Base-by-base conservation (phyloP, 345 rosid species). In the Anastatica hierochuntica region DNA sequence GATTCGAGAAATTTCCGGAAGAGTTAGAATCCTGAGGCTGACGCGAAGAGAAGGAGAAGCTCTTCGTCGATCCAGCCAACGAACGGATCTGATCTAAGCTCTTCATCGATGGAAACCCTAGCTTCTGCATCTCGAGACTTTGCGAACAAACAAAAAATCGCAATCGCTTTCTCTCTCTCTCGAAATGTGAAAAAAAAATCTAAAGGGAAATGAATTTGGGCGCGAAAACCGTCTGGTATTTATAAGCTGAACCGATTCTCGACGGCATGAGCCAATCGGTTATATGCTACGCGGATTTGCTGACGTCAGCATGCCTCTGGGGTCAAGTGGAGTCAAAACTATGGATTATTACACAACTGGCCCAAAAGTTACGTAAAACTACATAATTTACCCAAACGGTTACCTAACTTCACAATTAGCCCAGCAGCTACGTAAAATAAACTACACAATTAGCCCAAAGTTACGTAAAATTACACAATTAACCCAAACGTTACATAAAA, bases 1-100 rank as follows among this genome's bases (percentile, higher is more conserved):
- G 56, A 63, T 80, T 84, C 20, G 81, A 71, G 71, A 90, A 90
- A 60, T 82, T 79, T 10, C 95, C 92, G 14, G 70, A 67, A 10
- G 89, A 51, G 37, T 43, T 38, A 27, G 85, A 77, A 34, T 82
- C 83, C 21, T 77, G 56, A 21, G 83, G 56, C 2, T 73, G 60
- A 54, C 87, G 83, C 26, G 80, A 68, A 58, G 83, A 43, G 68
- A 72, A 62, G 16, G 96, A 61, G 64, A 72, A 53, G 64, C 50
- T 60, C 75, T 74, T 89, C 63, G 84, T 58, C 23, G 72, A 52
- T 64, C 79, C 79, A 36, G 83, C 27, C 14, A 73, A 68, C 24
- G 95, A 58, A 49, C 72, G 83, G 71, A 72, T 53, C 67, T 71
- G 72, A 65, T 89, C 83, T 57, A 89, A 66, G 64, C 80, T 85